Percentiles rank a stretch among this genome's conserved stretches.
Conservation (phyloP, 176 grass and related monocot genomes). For the Triticum monococcum region DNA sequence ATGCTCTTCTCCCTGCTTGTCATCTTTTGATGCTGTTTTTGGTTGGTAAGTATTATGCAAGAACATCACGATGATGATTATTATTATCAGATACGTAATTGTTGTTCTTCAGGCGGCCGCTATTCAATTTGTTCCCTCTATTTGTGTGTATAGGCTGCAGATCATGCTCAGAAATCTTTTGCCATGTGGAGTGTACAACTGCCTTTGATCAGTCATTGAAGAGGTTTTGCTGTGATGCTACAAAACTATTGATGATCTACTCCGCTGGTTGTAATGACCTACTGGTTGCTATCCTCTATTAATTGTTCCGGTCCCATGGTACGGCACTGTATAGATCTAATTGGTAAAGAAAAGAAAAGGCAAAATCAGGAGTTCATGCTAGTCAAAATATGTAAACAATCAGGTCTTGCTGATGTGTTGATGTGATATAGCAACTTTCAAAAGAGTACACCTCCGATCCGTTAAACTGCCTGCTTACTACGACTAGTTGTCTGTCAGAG, state of each 20-base stretch:
- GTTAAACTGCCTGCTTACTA: too few species aligned
- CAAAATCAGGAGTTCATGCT: too few species aligned
- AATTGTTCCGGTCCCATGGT: background rate
- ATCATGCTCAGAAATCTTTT: constrained; percentile 34
- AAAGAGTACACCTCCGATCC: too few species aligned
- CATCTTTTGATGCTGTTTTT: constrained; percentile 53
- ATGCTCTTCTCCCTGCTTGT: constrained; percentile 87
- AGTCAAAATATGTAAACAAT: too few species aligned
- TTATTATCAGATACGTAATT: background rate
- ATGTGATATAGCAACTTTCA: too few species aligned
- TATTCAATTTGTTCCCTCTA: background rate
- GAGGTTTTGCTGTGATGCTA: background rate
- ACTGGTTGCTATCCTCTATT: background rate
- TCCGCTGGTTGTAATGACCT: background rate
- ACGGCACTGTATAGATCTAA: background rate
- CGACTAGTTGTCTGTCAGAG: too few species aligned
- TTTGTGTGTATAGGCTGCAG: constrained; percentile 13
- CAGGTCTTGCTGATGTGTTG: too few species aligned
- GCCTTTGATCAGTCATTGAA: constrained; percentile 1
- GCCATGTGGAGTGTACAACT: background rate
- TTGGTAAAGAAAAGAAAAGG: too few species aligned
- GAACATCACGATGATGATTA: background rate
- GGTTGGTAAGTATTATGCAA: background rate
- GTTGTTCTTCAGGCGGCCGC: background rate
- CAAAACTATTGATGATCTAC: constrained; percentile 15